phyloP scores from a whole-genome alignment of 2,329 filamentous ascomycete genomes.

The Chaetomiaceae sp. region DNA sequence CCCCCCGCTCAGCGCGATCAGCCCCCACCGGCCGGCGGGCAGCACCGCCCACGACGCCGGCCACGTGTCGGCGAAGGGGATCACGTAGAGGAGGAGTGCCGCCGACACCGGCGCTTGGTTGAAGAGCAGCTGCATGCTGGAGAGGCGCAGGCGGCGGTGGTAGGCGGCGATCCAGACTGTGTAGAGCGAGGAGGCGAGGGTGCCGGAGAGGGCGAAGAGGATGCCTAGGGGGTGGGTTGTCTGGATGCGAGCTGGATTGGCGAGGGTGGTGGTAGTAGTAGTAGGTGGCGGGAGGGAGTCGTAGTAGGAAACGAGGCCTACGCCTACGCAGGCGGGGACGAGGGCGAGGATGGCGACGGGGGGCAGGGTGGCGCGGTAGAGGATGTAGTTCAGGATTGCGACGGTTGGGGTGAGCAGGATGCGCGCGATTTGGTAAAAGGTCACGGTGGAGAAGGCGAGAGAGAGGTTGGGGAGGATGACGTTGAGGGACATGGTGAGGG shows the following conservation, averaged over 20 bases:
- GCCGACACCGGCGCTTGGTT: conserved; percentile 63
- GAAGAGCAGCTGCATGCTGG: conserved; percentile 64
- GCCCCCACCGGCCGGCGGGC: conserved; percentile 27
- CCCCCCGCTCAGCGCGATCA: conserved; percentile 58
- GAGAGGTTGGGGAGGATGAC: conserved; percentile 66
- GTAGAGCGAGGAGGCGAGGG: conserved; percentile 62
- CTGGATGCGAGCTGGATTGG: conserved; percentile 30
- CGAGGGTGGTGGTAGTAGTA: conserved; percentile 37
- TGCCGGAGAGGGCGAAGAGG: conserved; percentile 59
- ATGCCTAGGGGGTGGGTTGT: conserved; percentile 57
- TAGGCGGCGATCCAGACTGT: conserved; percentile 66
- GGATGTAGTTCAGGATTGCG: conserved; percentile 59
- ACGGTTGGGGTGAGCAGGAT: conserved; percentile 64
- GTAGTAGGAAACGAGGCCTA: conserved; percentile 64
- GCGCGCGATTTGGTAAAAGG: conserved; percentile 66
- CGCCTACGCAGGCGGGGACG: conserved; percentile 58
- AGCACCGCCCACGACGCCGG: conserved; percentile 38
- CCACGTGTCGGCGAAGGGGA: conserved; percentile 62
- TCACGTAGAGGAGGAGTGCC: conserved; percentile 59
- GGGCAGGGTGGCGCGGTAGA: conserved; percentile 56
- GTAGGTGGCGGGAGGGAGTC: conserved; percentile 59
- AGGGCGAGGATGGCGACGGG: conserved; percentile 50
- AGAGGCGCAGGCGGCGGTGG: conserved; percentile 61
- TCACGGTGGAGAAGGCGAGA: conserved; percentile 62
- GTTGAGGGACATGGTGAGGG: conserved; percentile 63